Evolutionary conservation across 2,329 filamentous ascomycete genomes (phyloP), one percentile per base, ranked within the genome.

Genomic region (Ophiostoma triangulosporum): DNA sequence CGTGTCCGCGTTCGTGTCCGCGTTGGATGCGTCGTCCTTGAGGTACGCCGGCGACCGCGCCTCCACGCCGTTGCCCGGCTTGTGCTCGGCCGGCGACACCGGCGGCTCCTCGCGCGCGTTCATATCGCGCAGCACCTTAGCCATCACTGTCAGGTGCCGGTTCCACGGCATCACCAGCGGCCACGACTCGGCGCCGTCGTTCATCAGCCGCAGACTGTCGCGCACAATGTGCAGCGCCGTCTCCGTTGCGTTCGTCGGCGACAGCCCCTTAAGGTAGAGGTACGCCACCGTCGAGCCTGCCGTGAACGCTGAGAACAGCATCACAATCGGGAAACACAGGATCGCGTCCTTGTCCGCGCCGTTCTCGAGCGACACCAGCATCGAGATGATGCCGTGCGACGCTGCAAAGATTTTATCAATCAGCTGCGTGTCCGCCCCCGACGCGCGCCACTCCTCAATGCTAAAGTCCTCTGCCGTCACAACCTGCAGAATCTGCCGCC

Each of bases 321-420:
- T 81, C 57, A 80, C 78, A 53, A 81, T 77, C 35, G 78, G 78
- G 65, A 80, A 78, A 64, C 74, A 79, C n/a, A 76, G 68, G n/a
- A 74, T 69, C 24, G 70, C 69, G 52, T 80, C 76, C 66, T 80
- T 80, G 51, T 81, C 77, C 1, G 73, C 69, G 9, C 76, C 76
- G 11, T 70, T 64, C 64, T 81, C 77, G 3, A 81, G 72, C 1
- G 77, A 73, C 4, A 72, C 69, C 20, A 81, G 68, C 53, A 80
- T 71, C 6, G 73, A 71, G 49, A 80, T 75, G 56, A 78, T 78
- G 63, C 71, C 75, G 60, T 81, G 78, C 57, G 76, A 80, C 4
- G 78, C 75, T 7, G 73, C 74, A 56, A 81, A 76, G 52, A 81
- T 75, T 15, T 70, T 71, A 58, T 80, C 77, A 3, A 80, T 71